Base-by-base conservation (phyloP, 768 basidiomycete species). In the Paxillus ammoniavirescens region DNA sequence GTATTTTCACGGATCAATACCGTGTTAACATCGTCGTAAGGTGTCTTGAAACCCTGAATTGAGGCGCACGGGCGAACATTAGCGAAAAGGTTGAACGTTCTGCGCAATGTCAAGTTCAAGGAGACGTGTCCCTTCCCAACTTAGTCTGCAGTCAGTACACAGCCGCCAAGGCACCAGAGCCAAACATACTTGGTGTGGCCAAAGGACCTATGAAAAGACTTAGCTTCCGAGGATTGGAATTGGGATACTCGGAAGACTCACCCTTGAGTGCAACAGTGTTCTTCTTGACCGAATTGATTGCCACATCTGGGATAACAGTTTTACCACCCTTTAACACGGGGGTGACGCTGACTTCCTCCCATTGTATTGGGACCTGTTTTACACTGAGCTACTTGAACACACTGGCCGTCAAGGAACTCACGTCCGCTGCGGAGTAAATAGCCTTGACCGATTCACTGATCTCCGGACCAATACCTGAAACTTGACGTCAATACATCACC, bases 91-190 rank as follows among this genome's bases (percentile, higher is more conserved):
- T 93, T 93, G 80, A 99, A 99, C 0, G 96, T 98, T 63, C 97
- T 83, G 58, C 97, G 89, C 53, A 99, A 82, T 17, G 95, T 98
- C 74, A 99, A 76, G 76, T 99, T 99, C 58, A 99, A 78, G 42
- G 97, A 99, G 49, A 98, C 96, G 71, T 98, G 96, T 26, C 96
- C 96, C 79, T 98, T 98, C 64, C 96, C 96, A 71, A 98, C 94
- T 97, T 63, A 18, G 49, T 23, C n/a, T 14, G 54, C 41, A 33
- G 50, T 67, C 49, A 64, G 50, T 53, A 17, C 21, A 56, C 46
- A 61, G 12, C 14, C 13, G 45, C 42, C 53, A 35, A 44, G 31
- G 21, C n/a, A 36, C 36, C 58, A 9, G 57, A 28, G 47, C 47
- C 17, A 37, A 17, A 80, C 92, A 60, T 54, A 97, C 96, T 97